Base-by-base conservation (phyloP, 2,329 filamentous ascomycete genomes). In the Aspergillus caelatus region DNA sequence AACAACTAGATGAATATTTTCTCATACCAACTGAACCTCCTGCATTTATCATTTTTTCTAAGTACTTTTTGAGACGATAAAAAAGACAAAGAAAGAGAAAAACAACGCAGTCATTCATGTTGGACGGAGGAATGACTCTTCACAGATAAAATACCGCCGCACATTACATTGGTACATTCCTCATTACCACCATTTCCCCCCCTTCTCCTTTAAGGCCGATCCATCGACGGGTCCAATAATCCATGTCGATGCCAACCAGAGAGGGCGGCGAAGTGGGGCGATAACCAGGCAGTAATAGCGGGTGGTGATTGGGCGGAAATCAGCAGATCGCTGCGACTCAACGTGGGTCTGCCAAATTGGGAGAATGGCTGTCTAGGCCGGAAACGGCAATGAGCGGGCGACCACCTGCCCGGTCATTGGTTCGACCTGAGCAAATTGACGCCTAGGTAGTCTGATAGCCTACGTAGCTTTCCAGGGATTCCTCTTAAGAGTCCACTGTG, bases 241-340 rank as follows among this genome's bases (percentile, higher is more conserved):
- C 59, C 59, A 58, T 21, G 34, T 28, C 58, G 19, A 46, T 32
- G 39, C 39, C 48, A 58, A 57, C 56, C 60, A 62, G 48, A 53
- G 62, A 65, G 60, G 50, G 63, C 62, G 62, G 62, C 34, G 60
- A 60, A 50, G 65, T 64, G 68, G 68, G 65, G 67, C 67, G 62
- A 69, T 70, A 68, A 70, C 66, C 65, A 65, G 65, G 23, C 7
- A 50, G 21, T 4, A 23, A 52, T 36, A 0, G 10, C 11, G 11
- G 6, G 19, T 16, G n/a, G 14, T 70, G 16, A 71, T 65, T 71
- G 67, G 69, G n/a, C 32, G 23, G n/a, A 11, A 16, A 58, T 34
- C n/a, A 57, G 65, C 52, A 63, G 68, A 71, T 71, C 69, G 58
- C 65, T 65, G 63, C 45, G 53, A 57, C 50, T 28, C 34, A 50